Evolutionary conservation across 352 stramenopile genomes (phyloP), one percentile per base, ranked within the genome.

Genomic region (Phytophthora idaei): DNA sequence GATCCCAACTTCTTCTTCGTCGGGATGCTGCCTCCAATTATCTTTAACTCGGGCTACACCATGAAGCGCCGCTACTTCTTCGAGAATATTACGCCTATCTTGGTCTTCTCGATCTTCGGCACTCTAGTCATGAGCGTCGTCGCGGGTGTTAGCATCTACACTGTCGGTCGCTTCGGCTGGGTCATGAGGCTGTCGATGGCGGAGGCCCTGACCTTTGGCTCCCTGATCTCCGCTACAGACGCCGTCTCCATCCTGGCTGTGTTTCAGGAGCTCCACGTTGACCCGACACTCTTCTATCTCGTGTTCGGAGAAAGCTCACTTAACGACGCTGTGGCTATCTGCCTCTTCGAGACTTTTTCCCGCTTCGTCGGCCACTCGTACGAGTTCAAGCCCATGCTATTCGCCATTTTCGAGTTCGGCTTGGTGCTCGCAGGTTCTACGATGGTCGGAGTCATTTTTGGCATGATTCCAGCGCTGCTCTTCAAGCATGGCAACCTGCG

Each of bases 251-350:
- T 90, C 47, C 76, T 98, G 27, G 90, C 91, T 1, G 89, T 98
- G 6, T 98, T 98, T 73, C 87, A 97, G 67, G 86, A 94, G 62
- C 83, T 95, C 3, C 83, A 89, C 50, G 87, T 92, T 15, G 91
- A 98, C 61, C 93, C 93, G 39, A 93, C 87, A 52, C 74, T 98
- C 4, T 98, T 98, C 68, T 98, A 98, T 65, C 73, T 98, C 28
- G 90, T 98, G 11, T 98, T 98, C 85, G 95, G 95, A 49, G 95
- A 98, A 76, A 96, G 81, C 44, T 97, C 94, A 31, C 76, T 99
- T 28, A 99, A 98, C 71, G 95, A 99, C 66, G 94, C 94, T 5
- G 90, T 98, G 11, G 90, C 85, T 8, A 96, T 99, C 61, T 97
- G 96, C 45, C 74, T 98, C 6, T 98, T 98, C 67, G 86, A 95